phyloP scores from a whole-genome alignment of 2,329 filamentous ascomycete genomes.

The Penicillium verrucosum region DNA sequence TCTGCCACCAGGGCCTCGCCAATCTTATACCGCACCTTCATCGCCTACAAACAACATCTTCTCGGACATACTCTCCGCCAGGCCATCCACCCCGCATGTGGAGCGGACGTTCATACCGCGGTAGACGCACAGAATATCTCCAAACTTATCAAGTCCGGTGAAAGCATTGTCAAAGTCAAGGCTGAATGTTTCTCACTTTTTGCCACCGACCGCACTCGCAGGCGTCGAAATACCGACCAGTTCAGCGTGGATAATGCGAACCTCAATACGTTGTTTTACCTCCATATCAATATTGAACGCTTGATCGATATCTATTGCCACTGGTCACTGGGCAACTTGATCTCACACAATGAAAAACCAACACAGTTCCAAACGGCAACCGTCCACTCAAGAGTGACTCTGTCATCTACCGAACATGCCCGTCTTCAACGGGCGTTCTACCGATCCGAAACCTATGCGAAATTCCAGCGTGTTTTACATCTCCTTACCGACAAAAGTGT shows the following conservation, averaged over 20 bases:
- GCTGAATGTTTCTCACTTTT: neutral
- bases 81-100: neutral
- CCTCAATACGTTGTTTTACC: neutral
- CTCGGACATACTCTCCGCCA: neutral
- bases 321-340: neutral
- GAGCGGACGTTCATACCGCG: neutral
- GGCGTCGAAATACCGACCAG: neutral
- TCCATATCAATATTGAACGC: neutral
- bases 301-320: neutral
- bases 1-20: neutral
- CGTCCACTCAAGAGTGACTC: neutral
- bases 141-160: neutral
- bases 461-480: neutral
- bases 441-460: neutral
- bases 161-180: neutral
- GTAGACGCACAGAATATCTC: neutral
- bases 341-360: neutral
- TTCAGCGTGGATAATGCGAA: neutral
- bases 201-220: neutral
- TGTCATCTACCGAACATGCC: neutral
- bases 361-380: neutral
- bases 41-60: conserved; percentile 1
- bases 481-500: neutral
- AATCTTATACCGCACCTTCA: neutral
- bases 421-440: conserved; percentile 2